Conservation (phyloP, 2,329 filamentous ascomycete species). For the Lojkania enalia region DNA sequence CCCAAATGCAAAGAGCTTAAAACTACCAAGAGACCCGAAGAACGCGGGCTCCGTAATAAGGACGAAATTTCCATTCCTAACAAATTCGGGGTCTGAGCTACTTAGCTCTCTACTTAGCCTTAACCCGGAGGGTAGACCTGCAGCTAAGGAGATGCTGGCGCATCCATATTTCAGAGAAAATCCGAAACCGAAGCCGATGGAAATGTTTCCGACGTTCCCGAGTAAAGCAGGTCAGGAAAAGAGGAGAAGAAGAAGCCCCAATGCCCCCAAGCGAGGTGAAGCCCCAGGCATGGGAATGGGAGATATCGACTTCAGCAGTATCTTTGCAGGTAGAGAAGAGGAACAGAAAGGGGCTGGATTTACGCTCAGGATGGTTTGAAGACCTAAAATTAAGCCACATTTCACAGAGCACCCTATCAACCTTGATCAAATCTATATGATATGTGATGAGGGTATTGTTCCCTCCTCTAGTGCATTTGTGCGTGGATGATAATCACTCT, state of each 20-base stretch:
- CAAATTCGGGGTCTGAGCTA: constrained; percentile 70
- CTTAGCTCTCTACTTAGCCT: constrained; percentile 72
- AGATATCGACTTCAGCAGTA: constrained; percentile 53
- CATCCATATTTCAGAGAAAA: constrained; percentile 89
- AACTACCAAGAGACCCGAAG: constrained; percentile 54
- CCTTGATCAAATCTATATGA: no score
- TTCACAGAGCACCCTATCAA: no score
- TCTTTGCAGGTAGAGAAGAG: constrained; percentile 54
- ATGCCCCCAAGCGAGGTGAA: constrained; percentile 79
- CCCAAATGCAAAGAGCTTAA: constrained; percentile 81
- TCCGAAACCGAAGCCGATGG: constrained; percentile 84
- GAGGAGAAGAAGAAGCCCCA: constrained; percentile 72
- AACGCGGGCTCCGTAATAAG: constrained; percentile 62
- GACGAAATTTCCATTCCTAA: constrained; percentile 79
- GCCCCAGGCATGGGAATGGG: constrained; percentile 55
- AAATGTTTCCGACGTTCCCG: constrained; percentile 96
- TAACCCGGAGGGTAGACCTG: constrained; percentile 72
- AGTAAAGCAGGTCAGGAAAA: constrained; percentile 92
- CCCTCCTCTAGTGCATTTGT: no score
- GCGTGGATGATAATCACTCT: no score
- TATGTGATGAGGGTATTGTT: no score
- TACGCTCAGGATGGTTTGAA: constrained; percentile 38
- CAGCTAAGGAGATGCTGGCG: constrained; percentile 71
- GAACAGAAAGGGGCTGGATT: constrained; percentile 55
- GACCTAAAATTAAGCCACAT: no score